Base-by-base conservation (phyloP, 2,329 filamentous ascomycete genomes). In the Xylariaceae sp. region DNA sequence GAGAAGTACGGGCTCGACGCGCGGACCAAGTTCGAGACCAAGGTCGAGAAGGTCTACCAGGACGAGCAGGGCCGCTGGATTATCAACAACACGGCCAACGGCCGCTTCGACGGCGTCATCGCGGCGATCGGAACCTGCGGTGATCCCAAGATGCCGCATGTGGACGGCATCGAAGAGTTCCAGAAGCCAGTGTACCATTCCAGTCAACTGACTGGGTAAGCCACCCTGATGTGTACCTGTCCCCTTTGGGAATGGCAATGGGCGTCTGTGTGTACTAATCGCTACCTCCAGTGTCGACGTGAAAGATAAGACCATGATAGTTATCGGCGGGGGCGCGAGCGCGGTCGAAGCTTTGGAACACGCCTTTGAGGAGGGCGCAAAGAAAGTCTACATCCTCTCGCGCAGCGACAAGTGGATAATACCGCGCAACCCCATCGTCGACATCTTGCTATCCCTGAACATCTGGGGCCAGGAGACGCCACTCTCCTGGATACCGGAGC, bases 381-480 rank as follows among this genome's bases (percentile, higher is more conserved):
- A 68, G 6, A 78, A 86, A 53, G 81, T 82, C 0, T 81, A 79
- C 40, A 80, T 94, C 19, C 72, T 94, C 8, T 78, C 86, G 0
- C 74, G 87, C 15, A 85, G 79, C 11, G 85, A 90, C 52, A 92
- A 90, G 59, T 90, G 85, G 86, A 86, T 92, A 46, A 89, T 90
- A 36, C 87, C 87, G 0, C 75, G 88, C 7, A 92, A 94, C 49
- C 68, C 85, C 0, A 34, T 92, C 30, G 70, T 92, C 35, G 81
- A 94, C 56, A 69, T 76, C 2, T 68, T 94, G 1, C 73, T 94
- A 1, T 76, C 84, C 2, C 65, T 88, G 52, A 94, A 94, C 59
- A 74, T 92, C 36, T 81, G 89, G 43, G 87, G 86, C 1, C 78
- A 83, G 31, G 84, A 92, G 60, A 92, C 83, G 0, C 59, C 74